Evolutionary conservation across 192 early-diverging fungal species (phyloP).

Genomic region (Diversispora eburnea): DNA sequence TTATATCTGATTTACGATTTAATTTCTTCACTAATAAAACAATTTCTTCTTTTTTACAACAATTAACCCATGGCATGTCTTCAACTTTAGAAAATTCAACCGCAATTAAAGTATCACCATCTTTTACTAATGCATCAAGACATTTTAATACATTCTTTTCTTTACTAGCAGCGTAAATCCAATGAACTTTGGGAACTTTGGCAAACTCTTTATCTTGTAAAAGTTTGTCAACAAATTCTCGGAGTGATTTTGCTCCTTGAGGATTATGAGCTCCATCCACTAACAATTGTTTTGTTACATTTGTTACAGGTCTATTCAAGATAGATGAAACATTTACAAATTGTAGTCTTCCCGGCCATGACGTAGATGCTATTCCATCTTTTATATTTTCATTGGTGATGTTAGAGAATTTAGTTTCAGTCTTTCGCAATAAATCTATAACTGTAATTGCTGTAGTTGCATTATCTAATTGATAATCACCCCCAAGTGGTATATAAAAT

Average conservation of each 20-base stretch:
- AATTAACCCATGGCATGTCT: constrained; percentile 85
- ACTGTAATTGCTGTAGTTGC: constrained; percentile 67
- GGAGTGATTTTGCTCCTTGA: constrained; percentile 62
- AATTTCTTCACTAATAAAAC: constrained; percentile 27
- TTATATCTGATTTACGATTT: constrained; percentile 18
- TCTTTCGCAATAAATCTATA: constrained; percentile 50
- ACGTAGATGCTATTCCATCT: constrained; percentile 60
- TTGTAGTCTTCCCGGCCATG: constrained; percentile 86
- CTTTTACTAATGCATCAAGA: constrained; percentile 53
- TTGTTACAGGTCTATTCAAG: not conserved
- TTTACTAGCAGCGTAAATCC: constrained; percentile 72
- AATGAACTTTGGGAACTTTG: constrained; percentile 47
- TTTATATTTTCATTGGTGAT: constrained; percentile 53
- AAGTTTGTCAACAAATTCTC: constrained; percentile 58
- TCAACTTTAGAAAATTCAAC: constrained; percentile 73
- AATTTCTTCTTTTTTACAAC: constrained; percentile 48
- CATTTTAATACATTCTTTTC: constrained; percentile 66
- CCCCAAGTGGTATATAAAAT: constrained; percentile 60
- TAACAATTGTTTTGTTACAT: constrained; percentile 47
- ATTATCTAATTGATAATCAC: constrained; percentile 80
- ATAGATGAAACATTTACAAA: constrained; percentile 42
- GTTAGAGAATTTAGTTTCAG: constrained; percentile 32
- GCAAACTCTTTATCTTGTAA: constrained; percentile 11
- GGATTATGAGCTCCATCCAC: constrained; percentile 92
- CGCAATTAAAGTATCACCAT: constrained; percentile 61